Conservation (phyloP, 2,329 filamentous ascomycete species). For the Colletotrichum viniferum region DNA sequence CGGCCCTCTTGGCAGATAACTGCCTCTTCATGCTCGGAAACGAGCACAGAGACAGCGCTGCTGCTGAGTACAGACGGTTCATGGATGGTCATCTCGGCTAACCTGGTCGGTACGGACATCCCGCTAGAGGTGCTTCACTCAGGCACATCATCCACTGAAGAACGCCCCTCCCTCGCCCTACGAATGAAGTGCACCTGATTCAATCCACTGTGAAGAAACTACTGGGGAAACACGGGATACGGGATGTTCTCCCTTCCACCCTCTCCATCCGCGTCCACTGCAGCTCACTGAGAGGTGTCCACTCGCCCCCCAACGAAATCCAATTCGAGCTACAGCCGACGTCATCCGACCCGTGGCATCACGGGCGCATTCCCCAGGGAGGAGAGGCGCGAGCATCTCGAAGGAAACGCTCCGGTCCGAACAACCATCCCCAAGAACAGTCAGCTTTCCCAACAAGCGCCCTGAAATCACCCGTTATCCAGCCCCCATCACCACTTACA, state of each 20-base stretch:
- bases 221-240: not conserved
- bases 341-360: constrained; percentile 21
- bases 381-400: not conserved
- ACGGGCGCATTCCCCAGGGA: constrained; percentile 19
- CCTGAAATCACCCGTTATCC: not conserved
- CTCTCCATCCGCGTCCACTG: not conserved
- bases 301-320: constrained; percentile 18
- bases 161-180: not conserved
- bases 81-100: not conserved
- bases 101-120: not conserved
- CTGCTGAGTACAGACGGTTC: not conserved
- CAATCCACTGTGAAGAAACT: not conserved
- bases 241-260: not conserved
- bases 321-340: constrained; percentile 13
- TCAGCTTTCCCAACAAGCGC: not conserved
- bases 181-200: not conserved
- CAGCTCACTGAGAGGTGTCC: not conserved
- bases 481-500: not conserved
- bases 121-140: not conserved
- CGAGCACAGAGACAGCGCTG: not conserved
- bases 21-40: not conserved
- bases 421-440: not conserved
- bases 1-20: not conserved
- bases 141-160: constrained; percentile 14
- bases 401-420: not conserved